Conservation (phyloP, 352 stramenopile species). For the Phytophthora sp. region DNA sequence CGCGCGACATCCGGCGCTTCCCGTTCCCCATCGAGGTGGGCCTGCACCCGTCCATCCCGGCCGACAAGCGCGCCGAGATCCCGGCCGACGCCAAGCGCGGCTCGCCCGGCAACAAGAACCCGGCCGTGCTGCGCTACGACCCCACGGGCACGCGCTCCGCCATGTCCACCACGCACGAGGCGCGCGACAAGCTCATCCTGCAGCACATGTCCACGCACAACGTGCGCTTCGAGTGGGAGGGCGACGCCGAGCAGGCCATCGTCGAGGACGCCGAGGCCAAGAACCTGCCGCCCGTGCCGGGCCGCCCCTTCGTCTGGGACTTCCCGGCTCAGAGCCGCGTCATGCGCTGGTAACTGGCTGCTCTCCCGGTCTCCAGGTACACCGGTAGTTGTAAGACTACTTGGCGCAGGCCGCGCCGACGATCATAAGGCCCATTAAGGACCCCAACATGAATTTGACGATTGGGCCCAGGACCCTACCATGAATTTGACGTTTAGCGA, state of each 20-base stretch:
- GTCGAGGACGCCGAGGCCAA: constrained; percentile 75
- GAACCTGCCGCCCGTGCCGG: constrained; percentile 73
- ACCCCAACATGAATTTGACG: constrained; percentile 19
- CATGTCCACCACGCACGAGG: constrained; percentile 85
- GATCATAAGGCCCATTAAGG: constrained; percentile 19
- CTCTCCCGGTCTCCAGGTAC: constrained; percentile 1
- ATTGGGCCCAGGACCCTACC: too few relatives aligned
- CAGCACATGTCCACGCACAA: constrained; percentile 76
- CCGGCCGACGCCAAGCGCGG: constrained; percentile 70
- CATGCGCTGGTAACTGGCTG: constrained; percentile 82
- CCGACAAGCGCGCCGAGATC: constrained; percentile 63
- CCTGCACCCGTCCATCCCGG: constrained; percentile 74
- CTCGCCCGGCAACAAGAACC: constrained; percentile 88
- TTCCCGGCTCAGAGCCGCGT: constrained; percentile 65
- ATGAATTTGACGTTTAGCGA: too few relatives aligned
- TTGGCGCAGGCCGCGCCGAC: background rate
- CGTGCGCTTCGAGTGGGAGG: constrained; percentile 85
- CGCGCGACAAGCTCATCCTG: constrained; percentile 75
- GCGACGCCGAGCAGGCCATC: constrained; percentile 71
- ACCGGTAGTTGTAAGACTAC: too few relatives aligned
- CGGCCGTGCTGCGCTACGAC: constrained; percentile 85
- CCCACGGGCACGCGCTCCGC: constrained; percentile 85
- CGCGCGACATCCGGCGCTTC: constrained; percentile 84
- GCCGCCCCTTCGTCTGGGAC: constrained; percentile 74
- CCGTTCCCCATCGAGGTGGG: constrained; percentile 64